A percentile compares a stretch with the other conserved stretches of the same genome.
phyloP scores from a whole-genome alignment of 306 rosid species.

The Vicia sativa region DNA sequence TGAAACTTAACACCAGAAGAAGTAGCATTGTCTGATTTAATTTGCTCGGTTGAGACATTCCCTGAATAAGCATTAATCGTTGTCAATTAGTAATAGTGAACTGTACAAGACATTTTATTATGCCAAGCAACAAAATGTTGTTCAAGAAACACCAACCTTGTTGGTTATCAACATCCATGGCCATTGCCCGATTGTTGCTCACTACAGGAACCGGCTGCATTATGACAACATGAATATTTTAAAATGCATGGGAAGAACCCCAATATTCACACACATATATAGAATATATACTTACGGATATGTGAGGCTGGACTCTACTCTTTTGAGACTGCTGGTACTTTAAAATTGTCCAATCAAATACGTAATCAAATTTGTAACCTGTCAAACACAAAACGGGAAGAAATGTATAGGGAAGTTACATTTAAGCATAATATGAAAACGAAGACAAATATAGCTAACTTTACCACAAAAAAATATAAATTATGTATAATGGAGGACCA shows the following conservation, averaged over 20 bases:
- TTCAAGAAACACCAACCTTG: conserved; percentile 61
- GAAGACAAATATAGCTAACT: not conserved
- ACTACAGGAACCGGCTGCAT: conserved; percentile 72
- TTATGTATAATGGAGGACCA: not conserved
- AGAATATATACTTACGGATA: conserved; percentile 62
- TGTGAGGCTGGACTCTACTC: conserved; percentile 59
- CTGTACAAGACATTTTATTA: not conserved
- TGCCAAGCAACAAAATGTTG: conserved; percentile 6
- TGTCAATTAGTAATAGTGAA: conserved; percentile 36
- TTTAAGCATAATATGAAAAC: conserved; percentile 13
- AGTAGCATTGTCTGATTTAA: conserved; percentile 58
- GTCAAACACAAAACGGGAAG: conserved; percentile 28
- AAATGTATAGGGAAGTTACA: conserved; percentile 17
- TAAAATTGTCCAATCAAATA: conserved; percentile 93
- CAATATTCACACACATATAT: conserved; percentile 8
- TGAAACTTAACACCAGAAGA: conserved; percentile 71
- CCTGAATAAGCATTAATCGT: conserved; percentile 51
- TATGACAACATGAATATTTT: conserved; percentile 38
- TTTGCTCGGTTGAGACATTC: conserved; percentile 59
- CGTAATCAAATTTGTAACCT: conserved; percentile 87
- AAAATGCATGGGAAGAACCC: conserved; percentile 29
- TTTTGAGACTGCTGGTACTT: conserved; percentile 92
- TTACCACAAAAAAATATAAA: conserved; percentile 25
- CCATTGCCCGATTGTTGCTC: conserved; percentile 59
- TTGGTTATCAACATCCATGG: conserved; percentile 54